Conservation (phyloP, 495 filamentous ascomycete genomes). For the Acidiella bohemica region DNA sequence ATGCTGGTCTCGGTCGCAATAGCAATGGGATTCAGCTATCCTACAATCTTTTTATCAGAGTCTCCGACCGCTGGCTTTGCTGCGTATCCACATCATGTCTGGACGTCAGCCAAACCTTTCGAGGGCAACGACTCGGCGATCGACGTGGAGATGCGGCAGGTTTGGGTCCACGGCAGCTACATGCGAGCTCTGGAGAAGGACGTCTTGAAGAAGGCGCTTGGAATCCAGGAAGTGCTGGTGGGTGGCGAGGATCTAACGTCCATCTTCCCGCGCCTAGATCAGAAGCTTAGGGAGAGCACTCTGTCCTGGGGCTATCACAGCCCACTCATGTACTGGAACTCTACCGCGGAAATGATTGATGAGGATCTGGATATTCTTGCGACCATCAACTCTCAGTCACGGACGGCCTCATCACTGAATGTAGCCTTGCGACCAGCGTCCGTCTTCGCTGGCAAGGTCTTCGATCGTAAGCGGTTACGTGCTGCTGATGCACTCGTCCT, state of each 20-base stretch:
- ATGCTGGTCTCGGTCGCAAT: conserved; percentile 51
- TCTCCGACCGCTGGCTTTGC: conserved; percentile 46
- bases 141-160: conserved; percentile 39
- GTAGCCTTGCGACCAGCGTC: conserved; percentile 57
- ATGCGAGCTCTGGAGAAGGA: conserved; percentile 53
- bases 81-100: conserved; percentile 58
- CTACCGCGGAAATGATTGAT: conserved; percentile 40
- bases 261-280: conserved; percentile 9
- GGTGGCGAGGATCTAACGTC: conserved; percentile 12
- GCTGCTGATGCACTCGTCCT: conserved; percentile 63
- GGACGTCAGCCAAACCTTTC: conserved; percentile 55
- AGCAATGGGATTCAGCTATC: conserved; percentile 49
- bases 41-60: conserved; percentile 46
- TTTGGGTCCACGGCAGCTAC: conserved; percentile 45
- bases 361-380: conserved; percentile 44
- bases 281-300: conserved; percentile 15
- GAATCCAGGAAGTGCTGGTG: conserved; percentile 37
- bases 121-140: conserved; percentile 23
- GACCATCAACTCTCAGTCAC: conserved; percentile 48
- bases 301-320: conserved; percentile 45
- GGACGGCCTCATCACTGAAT: conserved; percentile 43
- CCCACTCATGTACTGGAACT: conserved; percentile 61
- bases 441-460: conserved; percentile 61
- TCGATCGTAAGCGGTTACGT: conserved; percentile 44
- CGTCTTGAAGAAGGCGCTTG: conserved; percentile 46